Conservation (phyloP, 1,139 yeast species). For the Pichia sp. region DNA sequence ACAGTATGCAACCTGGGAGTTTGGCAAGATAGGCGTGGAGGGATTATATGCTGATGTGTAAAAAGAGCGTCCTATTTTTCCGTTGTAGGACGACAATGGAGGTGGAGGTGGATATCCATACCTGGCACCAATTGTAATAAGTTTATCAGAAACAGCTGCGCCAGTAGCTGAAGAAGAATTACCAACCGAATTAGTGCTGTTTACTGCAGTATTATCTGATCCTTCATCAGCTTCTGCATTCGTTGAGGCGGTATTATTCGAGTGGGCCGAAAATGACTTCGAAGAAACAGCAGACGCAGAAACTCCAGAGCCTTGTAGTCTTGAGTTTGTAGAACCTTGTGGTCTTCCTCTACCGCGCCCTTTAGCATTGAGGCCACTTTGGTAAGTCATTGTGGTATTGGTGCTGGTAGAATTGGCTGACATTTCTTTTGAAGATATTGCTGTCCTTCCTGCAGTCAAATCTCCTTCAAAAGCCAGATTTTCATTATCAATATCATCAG, state of each 20-base stretch:
- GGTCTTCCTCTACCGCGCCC: slow-evolving; percentile 15
- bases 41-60: slow-evolving; percentile 43
- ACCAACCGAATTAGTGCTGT: not conserved
- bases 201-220: not conserved
- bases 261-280: not conserved
- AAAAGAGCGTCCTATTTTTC: slow-evolving; percentile 30
- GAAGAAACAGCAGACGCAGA: not conserved
- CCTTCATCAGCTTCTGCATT: not conserved
- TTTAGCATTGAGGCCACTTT: not conserved
- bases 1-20: slow-evolving; percentile 86
- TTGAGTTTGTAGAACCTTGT: slow-evolving; percentile 8
- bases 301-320: not conserved
- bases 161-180: not conserved
- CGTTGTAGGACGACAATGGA: slow-evolving; percentile 16
- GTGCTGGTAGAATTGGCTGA: not conserved
- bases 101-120: slow-evolving; percentile 20
- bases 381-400: not conserved
- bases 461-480: not conserved
- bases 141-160: not conserved
- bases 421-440: not conserved
- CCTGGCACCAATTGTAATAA: slow-evolving; percentile 11
- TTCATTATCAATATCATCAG: not conserved
- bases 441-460: not conserved
- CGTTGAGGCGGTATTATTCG: not conserved
- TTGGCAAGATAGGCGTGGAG: slow-evolving; percentile 56